A percentile compares a stretch with the other conserved stretches of the same genome.
Conservation (phyloP, 441 rosid genomes). For the Isatis lusitanica region DNA sequence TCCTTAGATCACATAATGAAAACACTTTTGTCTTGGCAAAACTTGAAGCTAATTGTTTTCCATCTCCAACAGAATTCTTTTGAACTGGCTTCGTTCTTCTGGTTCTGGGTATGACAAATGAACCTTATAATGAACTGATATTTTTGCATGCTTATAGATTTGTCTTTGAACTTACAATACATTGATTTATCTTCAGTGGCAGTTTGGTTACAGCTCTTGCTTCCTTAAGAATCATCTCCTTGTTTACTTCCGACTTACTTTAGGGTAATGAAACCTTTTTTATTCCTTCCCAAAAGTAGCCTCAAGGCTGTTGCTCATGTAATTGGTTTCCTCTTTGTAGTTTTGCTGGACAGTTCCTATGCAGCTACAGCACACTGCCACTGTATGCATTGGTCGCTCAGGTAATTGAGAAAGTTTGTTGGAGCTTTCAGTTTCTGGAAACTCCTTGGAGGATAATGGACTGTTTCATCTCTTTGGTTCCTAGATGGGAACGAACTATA, state of each 20-base stretch:
- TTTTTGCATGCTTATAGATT: background rate
- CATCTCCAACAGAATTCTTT: conserved; percentile 39
- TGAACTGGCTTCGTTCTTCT: conserved; percentile 86
- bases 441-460: background rate
- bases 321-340: conserved; percentile 40
- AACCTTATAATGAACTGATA: background rate
- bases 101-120: conserved; percentile 79
- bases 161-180: background rate
- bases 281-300: background rate
- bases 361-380: conserved; percentile 74
- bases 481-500: conserved; percentile 96
- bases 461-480: conserved; percentile 4
- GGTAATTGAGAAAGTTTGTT: conserved; percentile 34
- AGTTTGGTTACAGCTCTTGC: conserved; percentile 68
- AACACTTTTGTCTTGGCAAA: background rate
- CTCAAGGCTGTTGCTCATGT: background rate
- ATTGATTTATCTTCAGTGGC: conserved; percentile 50
- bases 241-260: conserved; percentile 65
- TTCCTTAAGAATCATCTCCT: conserved; percentile 58
- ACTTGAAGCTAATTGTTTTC: conserved; percentile 18
- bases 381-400: conserved; percentile 68
- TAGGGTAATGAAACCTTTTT: conserved; percentile 56
- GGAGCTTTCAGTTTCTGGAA: background rate
- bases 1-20: background rate
- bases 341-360: conserved; percentile 72